Base-by-base conservation (phyloP, 495 filamentous ascomycete species). In the Penicillium longicatenatum region DNA sequence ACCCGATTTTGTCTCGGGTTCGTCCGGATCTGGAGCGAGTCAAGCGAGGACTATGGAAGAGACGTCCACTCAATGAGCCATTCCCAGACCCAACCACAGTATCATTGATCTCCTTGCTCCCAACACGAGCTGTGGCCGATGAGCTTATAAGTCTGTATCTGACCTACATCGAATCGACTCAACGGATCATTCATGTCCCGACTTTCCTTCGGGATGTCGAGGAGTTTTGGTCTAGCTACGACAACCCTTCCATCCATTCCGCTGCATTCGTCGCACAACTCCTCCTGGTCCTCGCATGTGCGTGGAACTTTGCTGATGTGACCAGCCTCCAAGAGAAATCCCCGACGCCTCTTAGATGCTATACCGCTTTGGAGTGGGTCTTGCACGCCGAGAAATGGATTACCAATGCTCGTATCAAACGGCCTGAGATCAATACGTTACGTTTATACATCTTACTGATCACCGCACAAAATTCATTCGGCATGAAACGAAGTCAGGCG, bases 301-400 rank as follows among this genome's bases (percentile, higher is more conserved):
- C 86, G 2, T 78, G 78, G 63, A 75, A 75, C 12, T 58, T 76
- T 29, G 67, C 72, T 7, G 72, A 77, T 53, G 48, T 63, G 11
- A 48, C 56, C 26, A 65, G 58, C 33, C 60, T 77, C 2, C 70
- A 73, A 39, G 78, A 79, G 21, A 82, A 87, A 50, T 84, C 84
- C 21, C 75, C 79, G 6, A 58, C 50, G 0, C 72, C 70, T 39
- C 67, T 78, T 24, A 68, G 79, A 22, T 81, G 84, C 24, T 71
- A 70, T 10, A 79, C 74, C 4, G 84, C 83, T 0, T 66, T 81
- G 19, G 75, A 81, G 58, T 90, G 87, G 87, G 76, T 88, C 3
- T 76, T 83, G 33, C 82, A 88, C 54, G 83, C 83, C 1, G 82
- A 84, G 44, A 79, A 79, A 46, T 90, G 86, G 86, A 71, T 88